These are phyloP conservation scores for Pseudogymnoascus verrucosus DNA, from an alignment of 2,329 filamentous ascomycete genomes.

Conservation along the genomic window DNA sequence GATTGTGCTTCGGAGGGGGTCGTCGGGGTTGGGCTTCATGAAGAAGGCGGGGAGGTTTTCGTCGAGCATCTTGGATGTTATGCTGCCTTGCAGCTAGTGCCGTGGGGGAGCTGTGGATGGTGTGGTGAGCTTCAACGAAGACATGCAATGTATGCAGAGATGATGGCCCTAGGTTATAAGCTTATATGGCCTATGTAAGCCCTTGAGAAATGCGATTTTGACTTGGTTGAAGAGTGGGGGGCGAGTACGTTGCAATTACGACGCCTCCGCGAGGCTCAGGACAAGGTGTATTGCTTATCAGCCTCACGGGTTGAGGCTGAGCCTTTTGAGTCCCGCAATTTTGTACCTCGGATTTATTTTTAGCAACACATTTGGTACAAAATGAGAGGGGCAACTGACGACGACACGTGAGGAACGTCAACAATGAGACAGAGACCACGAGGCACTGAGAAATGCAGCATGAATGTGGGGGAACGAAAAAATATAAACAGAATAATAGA, in stretches of 20 bases:
- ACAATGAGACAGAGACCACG: neutral
- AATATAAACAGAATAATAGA: neutral
- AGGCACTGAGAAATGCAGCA: neutral
- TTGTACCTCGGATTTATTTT: neutral
- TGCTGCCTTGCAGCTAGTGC: conserved; percentile 1
- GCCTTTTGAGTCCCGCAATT: neutral
- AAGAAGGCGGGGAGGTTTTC: conserved; percentile 78
- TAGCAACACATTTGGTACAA: neutral
- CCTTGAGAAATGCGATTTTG: neutral
- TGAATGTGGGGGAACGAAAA: neutral
- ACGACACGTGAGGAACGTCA: neutral
- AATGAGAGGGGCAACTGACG: conserved; percentile 3
- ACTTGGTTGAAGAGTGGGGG: neutral
- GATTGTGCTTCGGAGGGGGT: conserved; percentile 46
- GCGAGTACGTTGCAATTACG: conserved; percentile 7
- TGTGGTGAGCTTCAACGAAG: neutral
- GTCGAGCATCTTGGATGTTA: conserved; percentile 63
- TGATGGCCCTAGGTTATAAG: neutral
- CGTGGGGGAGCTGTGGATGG: neutral
- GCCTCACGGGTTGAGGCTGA: conserved; percentile 5
- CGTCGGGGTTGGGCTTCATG: conserved; percentile 43
- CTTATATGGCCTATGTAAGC: conserved; percentile 3
- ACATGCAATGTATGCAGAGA: neutral
- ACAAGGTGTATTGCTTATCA: neutral
- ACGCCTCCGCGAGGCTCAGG: neutral